Percentiles rank a stretch among this genome's conserved stretches.
phyloP scores from a whole-genome alignment of 331 rosid genomes.

The Erythrophleum ivorense region DNA sequence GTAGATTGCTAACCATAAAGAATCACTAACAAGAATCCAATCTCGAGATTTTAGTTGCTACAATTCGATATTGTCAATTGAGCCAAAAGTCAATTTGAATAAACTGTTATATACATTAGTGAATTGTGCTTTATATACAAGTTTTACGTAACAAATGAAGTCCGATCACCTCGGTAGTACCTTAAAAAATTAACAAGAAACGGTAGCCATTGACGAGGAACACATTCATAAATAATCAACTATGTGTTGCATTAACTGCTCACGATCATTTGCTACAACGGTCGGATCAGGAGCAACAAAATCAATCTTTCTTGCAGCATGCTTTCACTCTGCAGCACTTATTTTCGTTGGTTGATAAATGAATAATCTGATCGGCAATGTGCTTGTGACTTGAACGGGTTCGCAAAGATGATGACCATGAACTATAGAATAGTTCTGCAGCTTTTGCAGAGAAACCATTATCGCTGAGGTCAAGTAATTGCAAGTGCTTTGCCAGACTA shows the following conservation, averaged over 20 bases:
- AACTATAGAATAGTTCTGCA: slow-evolving; percentile 59
- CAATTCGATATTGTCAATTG: neutral
- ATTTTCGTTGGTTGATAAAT: slow-evolving; percentile 60
- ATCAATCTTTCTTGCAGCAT: slow-evolving; percentile 84
- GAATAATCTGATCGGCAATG: slow-evolving; percentile 54
- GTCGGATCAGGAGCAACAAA: slow-evolving; percentile 7
- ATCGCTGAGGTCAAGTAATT: slow-evolving; percentile 70
- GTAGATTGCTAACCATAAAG: neutral
- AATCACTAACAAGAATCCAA: neutral
- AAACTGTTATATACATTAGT: slow-evolving; percentile 2
- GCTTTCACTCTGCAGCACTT: slow-evolving; percentile 75
- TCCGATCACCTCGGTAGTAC: neutral
- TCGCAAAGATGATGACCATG: slow-evolving; percentile 73
- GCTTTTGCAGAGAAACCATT: slow-evolving; percentile 61
- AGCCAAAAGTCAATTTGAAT: neutral
- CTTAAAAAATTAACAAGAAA: neutral
- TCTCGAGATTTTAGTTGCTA: too few relatives aligned
- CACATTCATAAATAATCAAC: neutral
- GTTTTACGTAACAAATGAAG: slow-evolving; percentile 30
- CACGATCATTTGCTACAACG: slow-evolving; percentile 1
- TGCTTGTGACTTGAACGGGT: slow-evolving; percentile 61
- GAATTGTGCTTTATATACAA: slow-evolving; percentile 5
- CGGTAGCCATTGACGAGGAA: neutral
- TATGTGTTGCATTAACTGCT: neutral
- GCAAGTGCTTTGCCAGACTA: slow-evolving; percentile 58